Percentiles rank a stretch among this genome's conserved stretches.
These are phyloP conservation scores for Tricladium varicosporioides DNA, from an alignment of 2,329 filamentous ascomycete genomes.

Conservation along the genomic window DNA sequence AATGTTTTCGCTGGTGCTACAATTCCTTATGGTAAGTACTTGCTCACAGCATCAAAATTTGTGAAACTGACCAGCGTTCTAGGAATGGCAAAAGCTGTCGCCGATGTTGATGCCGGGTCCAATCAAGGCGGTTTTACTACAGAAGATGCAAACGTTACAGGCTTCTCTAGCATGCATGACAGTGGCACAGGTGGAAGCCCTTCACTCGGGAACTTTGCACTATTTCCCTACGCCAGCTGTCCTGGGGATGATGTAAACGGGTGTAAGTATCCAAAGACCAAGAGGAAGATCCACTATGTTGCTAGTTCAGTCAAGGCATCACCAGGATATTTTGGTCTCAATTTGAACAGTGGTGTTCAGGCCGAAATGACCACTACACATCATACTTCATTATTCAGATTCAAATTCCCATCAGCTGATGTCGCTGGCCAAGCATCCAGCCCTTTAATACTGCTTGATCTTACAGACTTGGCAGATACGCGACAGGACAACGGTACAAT, in stretches of 20 bases:
- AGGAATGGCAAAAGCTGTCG: constrained; percentile 54
- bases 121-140: constrained; percentile 46
- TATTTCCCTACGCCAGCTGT: constrained; percentile 43
- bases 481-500: constrained; percentile 54
- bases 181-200: constrained; percentile 45
- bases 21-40: constrained; percentile 40
- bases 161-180: constrained; percentile 49
- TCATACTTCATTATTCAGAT: constrained; percentile 62
- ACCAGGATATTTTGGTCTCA: constrained; percentile 65
- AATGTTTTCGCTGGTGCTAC: constrained; percentile 56
- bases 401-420: constrained; percentile 51
- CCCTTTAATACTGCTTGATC: constrained; percentile 63
- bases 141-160: constrained; percentile 47
- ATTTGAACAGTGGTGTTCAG: constrained; percentile 52
- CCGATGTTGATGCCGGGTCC: constrained; percentile 45
- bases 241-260: constrained; percentile 49
- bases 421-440: constrained; percentile 33
- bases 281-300: constrained; percentile 43
- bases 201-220: constrained; percentile 45
- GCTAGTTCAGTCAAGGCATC: constrained; percentile 51
- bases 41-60: neutral
- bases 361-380: constrained; percentile 67
- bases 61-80: constrained; percentile 23
- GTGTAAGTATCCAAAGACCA: constrained; percentile 51
- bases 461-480: constrained; percentile 61